Evolutionary conservation across 345 rosid genomes (phyloP).

Genomic region (Euphorbia pulcherrima): DNA sequence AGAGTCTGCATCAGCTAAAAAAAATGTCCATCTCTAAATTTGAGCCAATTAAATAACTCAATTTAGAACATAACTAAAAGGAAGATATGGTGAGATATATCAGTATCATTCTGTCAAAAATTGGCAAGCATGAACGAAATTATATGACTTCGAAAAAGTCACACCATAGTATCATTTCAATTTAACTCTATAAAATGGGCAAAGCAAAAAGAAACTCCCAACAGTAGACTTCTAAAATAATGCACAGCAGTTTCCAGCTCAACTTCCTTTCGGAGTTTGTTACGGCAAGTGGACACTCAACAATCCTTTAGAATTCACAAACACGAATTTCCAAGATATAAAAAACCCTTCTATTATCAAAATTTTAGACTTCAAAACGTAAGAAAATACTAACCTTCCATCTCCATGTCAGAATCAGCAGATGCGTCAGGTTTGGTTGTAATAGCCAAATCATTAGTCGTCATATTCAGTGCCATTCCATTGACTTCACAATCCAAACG

Average conservation of each 20-base stretch:
- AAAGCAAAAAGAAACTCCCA: background rate
- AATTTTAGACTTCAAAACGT: background rate
- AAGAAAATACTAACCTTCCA: slow-evolving; percentile 60
- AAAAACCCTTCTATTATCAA: background rate
- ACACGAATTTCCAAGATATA: background rate
- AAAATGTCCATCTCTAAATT: background rate
- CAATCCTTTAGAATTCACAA: background rate
- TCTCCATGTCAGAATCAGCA: slow-evolving; percentile 76
- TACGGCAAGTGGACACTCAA: background rate
- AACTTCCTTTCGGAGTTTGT: background rate
- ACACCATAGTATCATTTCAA: background rate
- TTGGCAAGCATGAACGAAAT: background rate
- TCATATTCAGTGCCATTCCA: slow-evolving; percentile 16
- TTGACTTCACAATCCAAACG: slow-evolving; percentile 18
- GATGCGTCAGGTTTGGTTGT: slow-evolving; percentile 25
- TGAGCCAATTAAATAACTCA: background rate
- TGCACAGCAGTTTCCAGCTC: background rate
- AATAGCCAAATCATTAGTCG: slow-evolving; percentile 12
- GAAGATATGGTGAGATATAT: background rate
- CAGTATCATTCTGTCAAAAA: background rate
- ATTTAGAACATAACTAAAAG: background rate
- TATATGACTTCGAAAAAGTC: background rate
- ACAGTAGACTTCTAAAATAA: background rate
- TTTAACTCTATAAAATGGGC: background rate
- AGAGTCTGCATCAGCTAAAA: background rate